Evolutionary conservation across 148 eudicot species (phyloP), one percentile per base, ranked within the genome.

Genomic region (Cornus kousa): DNA sequence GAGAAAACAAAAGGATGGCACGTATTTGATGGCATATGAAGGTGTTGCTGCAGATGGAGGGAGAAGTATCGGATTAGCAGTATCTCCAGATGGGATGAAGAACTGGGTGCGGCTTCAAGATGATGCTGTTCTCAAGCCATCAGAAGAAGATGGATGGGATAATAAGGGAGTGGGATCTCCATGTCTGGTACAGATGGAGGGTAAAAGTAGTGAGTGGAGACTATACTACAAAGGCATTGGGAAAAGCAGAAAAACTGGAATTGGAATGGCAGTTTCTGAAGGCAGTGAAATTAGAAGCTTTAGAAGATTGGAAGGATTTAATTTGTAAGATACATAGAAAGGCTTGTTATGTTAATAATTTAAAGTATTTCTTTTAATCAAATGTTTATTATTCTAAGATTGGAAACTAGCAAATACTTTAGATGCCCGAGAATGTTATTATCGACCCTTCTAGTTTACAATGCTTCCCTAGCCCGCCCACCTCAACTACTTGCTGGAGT

Each of bases 11-110:
- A 86, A 77, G 68, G 80, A 76, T 43, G 91, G 89, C 57, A 84
- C 23, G 4, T 88, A 86, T 68, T 48, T 86, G 83, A 88, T 88
- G 91, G 88, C 86, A n/a, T 88, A 86, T 79, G 91, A 88, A 75
- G 87, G 88, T 43, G 79, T 88, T 31, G 82, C 74, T 71, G 72
- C 17, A 48, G 78, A 81, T 68, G 85, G 89, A 7, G 75, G 31
- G 46, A 82, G 87, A 68, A 84, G 91, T n/a, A 79, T 88, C 7
- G 91, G 91, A 11, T 14, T 86, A 62, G 87, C 91, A 11, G 72
- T 77, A 17, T 88, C 91, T 9, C 66, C 74, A 1, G 89, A 88
- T 72, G 91, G 91, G 64, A 77, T 88, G 84, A 84, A 59, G 82
- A 77, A 80, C 57, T 88, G 91, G 91, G 83, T 35, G 57, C 78